phyloP scores from a whole-genome alignment of 1,139 yeast species.

The Arxiozyma heterogenica region DNA sequence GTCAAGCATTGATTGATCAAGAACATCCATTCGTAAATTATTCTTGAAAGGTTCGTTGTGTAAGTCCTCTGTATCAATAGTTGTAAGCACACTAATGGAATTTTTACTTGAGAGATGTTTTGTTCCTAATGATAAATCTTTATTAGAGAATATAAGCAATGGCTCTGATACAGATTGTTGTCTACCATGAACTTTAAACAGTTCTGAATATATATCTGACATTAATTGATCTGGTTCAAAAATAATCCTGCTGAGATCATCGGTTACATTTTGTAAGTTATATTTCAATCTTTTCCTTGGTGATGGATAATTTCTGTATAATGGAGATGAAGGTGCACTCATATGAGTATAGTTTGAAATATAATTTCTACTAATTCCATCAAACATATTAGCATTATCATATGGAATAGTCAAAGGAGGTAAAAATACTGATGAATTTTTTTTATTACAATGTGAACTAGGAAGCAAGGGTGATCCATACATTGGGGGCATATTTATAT shows the following conservation, averaged over 20 bases:
- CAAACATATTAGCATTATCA: background rate
- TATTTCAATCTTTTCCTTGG: conserved; percentile 7
- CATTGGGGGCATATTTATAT: background rate
- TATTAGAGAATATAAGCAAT: conserved; percentile 18
- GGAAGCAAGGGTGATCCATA: background rate
- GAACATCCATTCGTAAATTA: background rate
- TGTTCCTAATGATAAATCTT: conserved; percentile 5
- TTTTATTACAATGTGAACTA: background rate
- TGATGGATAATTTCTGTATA: background rate
- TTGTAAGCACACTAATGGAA: background rate
- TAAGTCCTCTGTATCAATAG: background rate
- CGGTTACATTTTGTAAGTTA: conserved; percentile 9
- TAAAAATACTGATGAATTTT: conserved; percentile 1
- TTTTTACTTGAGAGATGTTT: background rate
- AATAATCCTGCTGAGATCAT: conserved; percentile 10
- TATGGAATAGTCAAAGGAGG: conserved; percentile 2
- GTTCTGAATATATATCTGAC: conserved; percentile 16
- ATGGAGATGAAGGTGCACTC: background rate
- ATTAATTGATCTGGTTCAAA: conserved; percentile 27
- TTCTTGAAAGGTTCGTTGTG: background rate
- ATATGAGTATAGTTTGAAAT: background rate
- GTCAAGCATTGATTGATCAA: background rate
- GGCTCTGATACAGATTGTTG: conserved; percentile 23
- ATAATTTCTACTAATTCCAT: background rate
- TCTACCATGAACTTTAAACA: conserved; percentile 20